A percentile compares a stretch with the other conserved stretches of the same genome.
phyloP scores from a whole-genome alignment of 2,329 filamentous ascomycete genomes.

The Gnomoniopsis smithogilvyi region DNA sequence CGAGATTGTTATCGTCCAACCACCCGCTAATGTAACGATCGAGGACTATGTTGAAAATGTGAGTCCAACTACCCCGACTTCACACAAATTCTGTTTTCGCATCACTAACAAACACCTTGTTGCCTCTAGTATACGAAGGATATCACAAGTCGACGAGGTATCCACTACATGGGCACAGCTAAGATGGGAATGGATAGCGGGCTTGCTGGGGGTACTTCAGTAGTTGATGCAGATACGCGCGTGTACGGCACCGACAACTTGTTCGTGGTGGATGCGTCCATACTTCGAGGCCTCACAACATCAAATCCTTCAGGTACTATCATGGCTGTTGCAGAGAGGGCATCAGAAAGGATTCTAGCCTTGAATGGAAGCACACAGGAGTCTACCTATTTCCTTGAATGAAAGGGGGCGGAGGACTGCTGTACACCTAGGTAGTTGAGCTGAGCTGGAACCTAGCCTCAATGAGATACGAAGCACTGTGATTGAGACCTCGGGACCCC shows the following conservation, averaged over 20 bases:
- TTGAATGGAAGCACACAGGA: not conserved
- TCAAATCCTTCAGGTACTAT: constrained; percentile 53
- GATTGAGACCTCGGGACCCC: too few species aligned
- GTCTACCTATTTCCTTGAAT: too few species aligned
- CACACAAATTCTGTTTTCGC: not conserved
- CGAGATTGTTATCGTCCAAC: not conserved
- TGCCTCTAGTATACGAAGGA: not conserved
- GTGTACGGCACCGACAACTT: constrained; percentile 60
- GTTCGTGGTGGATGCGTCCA: constrained; percentile 59
- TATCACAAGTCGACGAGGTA: not conserved
- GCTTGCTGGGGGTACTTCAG: constrained; percentile 43
- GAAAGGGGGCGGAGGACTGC: too few species aligned
- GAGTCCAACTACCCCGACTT: not conserved
- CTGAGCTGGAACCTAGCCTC: too few species aligned
- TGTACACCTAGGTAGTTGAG: too few species aligned
- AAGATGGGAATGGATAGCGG: constrained; percentile 54
- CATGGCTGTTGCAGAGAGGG: constrained; percentile 35
- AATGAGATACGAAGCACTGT: too few species aligned
- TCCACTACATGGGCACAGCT: constrained; percentile 37
- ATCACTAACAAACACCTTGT: not conserved
- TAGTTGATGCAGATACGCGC: constrained; percentile 54
- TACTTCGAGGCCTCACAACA: constrained; percentile 62
- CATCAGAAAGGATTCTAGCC: constrained; percentile 22
- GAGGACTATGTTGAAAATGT: not conserved
- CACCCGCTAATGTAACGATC: not conserved